A percentile compares a stretch with the other conserved stretches of the same genome.
Conservation (phyloP, 768 basidiomycete species). For the Tephrocybe sp. region DNA sequence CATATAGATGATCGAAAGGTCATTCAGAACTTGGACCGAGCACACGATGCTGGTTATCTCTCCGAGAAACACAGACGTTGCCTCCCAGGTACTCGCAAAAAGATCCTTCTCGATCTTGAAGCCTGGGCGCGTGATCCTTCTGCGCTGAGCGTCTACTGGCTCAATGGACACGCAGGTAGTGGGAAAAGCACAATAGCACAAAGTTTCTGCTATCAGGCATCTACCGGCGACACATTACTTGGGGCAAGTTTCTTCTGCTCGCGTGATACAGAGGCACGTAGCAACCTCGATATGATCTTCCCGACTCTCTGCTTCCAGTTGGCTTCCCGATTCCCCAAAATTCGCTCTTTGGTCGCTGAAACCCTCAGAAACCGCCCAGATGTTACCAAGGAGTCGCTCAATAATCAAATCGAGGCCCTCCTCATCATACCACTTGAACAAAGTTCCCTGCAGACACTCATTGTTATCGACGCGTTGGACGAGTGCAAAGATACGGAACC, state of each 20-base stretch:
- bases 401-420: background rate
- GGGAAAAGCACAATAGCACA: slow-evolving; percentile 22
- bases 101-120: slow-evolving; percentile 11
- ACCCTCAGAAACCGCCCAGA: background rate
- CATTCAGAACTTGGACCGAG: background rate
- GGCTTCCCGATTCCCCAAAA: background rate
- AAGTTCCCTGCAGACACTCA: background rate
- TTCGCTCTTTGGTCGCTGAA: background rate
- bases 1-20: background rate
- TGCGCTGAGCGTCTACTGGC: slow-evolving; percentile 14
- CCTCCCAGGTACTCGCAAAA: slow-evolving; percentile 1
- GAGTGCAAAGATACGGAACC: background rate
- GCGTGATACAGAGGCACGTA: background rate
- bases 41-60: background rate
- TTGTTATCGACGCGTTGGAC: slow-evolving; percentile 6
- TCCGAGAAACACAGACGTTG: background rate
- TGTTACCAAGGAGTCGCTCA: background rate
- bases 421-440: background rate
- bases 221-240: background rate
- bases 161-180: slow-evolving; percentile 21
- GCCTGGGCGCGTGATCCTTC: slow-evolving; percentile 13
- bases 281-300: slow-evolving; percentile 1
- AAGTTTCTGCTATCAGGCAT: slow-evolving; percentile 13
- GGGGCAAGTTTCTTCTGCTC: slow-evolving; percentile 8
- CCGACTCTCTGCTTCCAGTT: background rate